Base-by-base conservation (phyloP, 2,329 filamentous ascomycete species). In the Tolypocladium capitatum region DNA sequence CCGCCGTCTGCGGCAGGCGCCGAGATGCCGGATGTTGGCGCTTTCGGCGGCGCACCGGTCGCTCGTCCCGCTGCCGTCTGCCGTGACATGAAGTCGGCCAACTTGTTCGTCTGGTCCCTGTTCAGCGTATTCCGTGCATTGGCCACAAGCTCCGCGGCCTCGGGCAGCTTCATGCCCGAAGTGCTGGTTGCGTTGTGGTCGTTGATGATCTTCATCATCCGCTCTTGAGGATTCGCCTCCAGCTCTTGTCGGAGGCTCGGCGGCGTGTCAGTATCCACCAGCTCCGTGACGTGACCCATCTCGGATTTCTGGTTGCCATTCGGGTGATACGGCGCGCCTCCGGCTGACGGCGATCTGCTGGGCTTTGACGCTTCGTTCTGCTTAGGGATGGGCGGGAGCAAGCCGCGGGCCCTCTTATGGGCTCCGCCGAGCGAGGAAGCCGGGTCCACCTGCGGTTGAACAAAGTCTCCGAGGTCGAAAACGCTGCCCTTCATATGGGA, bases 171-270 rank as follows among this genome's bases (percentile, higher is more conserved):
- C 46, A 77, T 62, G 42, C 69, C 67, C 1, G 65, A 62, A 4
- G 64, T 62, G 52, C 69, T 77, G 52, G 64, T 70, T 20, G 77
- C 76, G 52, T 82, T 82, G 51, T 79, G 76, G 51, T 79, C 76
- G 49, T 81, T 75, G 60, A 83, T 82, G 31, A 83, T 73, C 56
- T 74, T 78, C 74, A 83, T 79, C 72, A 81, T 80, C 45, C 72
- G 72, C 56, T 79, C 76, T 48, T 77, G 76, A 0, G 76, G 75
- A 49, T 75, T 76, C n/a, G 66, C 63, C 58, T 76, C 71, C 6
- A 80, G 68, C 56, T 81, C 76, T 32, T 75, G 70, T 28, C 75
- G 72, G 3, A 80, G 65, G 47, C 66, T 75, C 1, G 74, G 66
- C 0, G 74, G 70, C 2, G 72, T 67, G 21, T 76, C 69, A 4